Evolutionary conservation across 208 protist genomes (phyloP).

Genomic region (Acanthamoeba castellanii): DNA sequence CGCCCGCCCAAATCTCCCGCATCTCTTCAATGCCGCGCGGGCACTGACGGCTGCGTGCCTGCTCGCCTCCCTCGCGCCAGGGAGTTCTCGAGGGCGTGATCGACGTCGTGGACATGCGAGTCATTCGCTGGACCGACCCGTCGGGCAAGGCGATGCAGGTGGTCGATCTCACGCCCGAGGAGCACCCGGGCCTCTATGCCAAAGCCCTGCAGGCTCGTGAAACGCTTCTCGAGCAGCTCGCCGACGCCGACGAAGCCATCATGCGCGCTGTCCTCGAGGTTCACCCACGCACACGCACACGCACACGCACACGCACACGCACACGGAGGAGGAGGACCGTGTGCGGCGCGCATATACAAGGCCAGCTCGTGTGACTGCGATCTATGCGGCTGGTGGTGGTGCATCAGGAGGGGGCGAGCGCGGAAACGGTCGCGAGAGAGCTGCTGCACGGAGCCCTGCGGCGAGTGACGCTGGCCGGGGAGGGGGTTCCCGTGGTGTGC

Average conservation of each 20-base stretch:
- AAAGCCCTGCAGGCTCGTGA: constrained; percentile 52
- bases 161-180: constrained; percentile 82
- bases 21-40: too few relatives aligned
- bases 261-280: constrained; percentile 80
- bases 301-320: too few relatives aligned
- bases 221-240: constrained; percentile 79
- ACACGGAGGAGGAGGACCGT: too few relatives aligned
- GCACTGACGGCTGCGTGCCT: too few relatives aligned
- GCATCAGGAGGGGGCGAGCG: background rate
- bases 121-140: constrained; percentile 88
- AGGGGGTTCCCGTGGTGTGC: constrained; percentile 91
- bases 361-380: too few relatives aligned
- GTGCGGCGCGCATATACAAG: too few relatives aligned
- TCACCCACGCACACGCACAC: constrained; percentile 74
- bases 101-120: constrained; percentile 92
- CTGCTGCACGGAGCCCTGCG: constrained; percentile 88
- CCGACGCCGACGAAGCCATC: constrained; percentile 83
- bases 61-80: background rate
- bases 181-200: background rate
- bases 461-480: background rate
- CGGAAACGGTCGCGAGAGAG: constrained; percentile 86
- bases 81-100: constrained; percentile 92
- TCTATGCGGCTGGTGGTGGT: background rate
- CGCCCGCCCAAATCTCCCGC: too few relatives aligned
- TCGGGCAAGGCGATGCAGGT: constrained; percentile 91